Evolutionary conservation across 2,329 filamentous ascomycete species (phyloP).

Genomic region (Fusarium humuli): DNA sequence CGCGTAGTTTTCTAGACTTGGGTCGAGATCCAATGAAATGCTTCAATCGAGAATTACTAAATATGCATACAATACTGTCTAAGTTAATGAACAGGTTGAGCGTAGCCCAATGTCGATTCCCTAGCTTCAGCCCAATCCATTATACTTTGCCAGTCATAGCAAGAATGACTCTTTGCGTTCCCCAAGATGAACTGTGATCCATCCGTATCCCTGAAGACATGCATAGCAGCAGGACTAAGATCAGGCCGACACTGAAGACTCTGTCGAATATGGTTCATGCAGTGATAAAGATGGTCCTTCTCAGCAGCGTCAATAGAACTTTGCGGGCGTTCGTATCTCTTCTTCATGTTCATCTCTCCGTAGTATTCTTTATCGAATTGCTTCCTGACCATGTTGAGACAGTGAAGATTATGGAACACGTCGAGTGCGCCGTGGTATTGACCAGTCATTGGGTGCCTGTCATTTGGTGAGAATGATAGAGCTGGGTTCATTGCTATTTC

Average conservation of each 20-base stretch:
- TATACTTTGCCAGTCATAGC: slow-evolving; percentile 4
- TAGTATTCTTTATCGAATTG: background rate
- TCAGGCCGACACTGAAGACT: background rate
- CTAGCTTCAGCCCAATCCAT: slow-evolving; percentile 2
- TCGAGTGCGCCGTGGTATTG: background rate
- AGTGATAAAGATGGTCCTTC: background rate
- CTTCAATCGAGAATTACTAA: background rate
- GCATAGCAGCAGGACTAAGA: slow-evolving; percentile 6
- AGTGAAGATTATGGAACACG: slow-evolving; percentile 4
- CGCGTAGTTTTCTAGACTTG: slow-evolving; percentile 15
- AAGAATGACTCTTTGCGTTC: slow-evolving; percentile 1
- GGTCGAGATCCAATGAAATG: slow-evolving; percentile 12
- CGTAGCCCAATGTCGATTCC: background rate
- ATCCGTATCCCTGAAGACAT: background rate
- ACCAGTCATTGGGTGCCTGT: background rate
- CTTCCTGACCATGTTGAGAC: background rate
- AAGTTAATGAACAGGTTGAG: background rate
- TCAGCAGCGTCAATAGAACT: background rate
- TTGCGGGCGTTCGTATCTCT: background rate
- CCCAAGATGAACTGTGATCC: background rate
- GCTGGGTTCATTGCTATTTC: background rate
- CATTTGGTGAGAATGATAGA: background rate
- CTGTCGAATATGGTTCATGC: slow-evolving; percentile 3
- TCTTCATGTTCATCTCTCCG: background rate
- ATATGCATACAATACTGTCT: background rate